Conservation (phyloP, 495 filamentous ascomycete species). For the Pseudomonodictys pantanalensis region DNA sequence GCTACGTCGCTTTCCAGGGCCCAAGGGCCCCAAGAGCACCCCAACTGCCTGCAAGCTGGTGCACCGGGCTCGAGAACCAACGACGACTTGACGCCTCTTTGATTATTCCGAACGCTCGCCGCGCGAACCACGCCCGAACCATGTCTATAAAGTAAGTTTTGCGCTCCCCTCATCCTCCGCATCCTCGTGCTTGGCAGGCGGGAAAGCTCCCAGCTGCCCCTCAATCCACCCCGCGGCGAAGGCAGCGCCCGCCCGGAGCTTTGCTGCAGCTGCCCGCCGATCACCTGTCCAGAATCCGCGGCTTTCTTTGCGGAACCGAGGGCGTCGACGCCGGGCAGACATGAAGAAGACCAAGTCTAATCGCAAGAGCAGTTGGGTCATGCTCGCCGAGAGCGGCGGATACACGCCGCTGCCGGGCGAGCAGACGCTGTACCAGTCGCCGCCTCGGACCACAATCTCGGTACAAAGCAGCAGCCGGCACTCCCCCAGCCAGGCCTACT, state of each 20-base stretch:
- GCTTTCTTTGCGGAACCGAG: neutral
- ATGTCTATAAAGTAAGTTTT: constrained; percentile 38
- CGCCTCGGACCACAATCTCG: constrained; percentile 64
- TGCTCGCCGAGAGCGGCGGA: constrained; percentile 61
- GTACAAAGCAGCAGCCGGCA: constrained; percentile 60
- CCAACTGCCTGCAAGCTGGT: neutral
- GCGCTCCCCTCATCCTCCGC: no score
- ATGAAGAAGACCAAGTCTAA: constrained; percentile 25
- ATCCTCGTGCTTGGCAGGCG: neutral
- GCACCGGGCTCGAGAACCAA: neutral
- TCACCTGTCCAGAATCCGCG: neutral
- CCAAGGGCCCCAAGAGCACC: no score
- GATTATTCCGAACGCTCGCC: neutral
- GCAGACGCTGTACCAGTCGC: constrained; percentile 65
- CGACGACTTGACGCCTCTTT: neutral
- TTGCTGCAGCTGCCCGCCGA: neutral
- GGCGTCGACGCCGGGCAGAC: constrained; percentile 1
- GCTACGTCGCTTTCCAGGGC: neutral
- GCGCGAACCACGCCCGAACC: neutral
- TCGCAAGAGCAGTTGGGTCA: constrained; percentile 66
- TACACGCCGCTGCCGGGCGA: constrained; percentile 73
- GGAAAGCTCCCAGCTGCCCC: neutral
- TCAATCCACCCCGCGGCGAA: constrained; percentile 24
- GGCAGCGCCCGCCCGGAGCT: neutral
- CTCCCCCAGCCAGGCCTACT: constrained; percentile 55